Evolutionary conservation across 352 stramenopile genomes (phyloP), one percentile per base, ranked within the genome.

Genomic region (Globisporangium megalacanthum): DNA sequence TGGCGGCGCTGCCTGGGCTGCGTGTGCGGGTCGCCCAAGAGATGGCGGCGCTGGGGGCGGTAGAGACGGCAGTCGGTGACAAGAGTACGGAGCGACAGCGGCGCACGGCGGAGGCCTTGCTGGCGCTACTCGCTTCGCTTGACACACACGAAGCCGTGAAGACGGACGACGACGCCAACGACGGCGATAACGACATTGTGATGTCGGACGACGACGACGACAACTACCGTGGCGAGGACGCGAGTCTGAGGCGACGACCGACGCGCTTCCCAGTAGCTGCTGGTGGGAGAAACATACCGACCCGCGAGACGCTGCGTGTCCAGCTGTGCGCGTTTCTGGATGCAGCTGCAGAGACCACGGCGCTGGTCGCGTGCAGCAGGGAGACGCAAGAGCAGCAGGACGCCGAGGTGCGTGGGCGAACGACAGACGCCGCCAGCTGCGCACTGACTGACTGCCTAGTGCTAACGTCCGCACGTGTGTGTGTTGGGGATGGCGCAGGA

Each of bases 371-470:
- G 4, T 60, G 58, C 36, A 58, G 59, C 5, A 41, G 60, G 3
- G 61, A 61, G 1, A 63, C 67, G 41, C 83, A 92, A 50, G 79
- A 90, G n/a, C 81, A 94, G 42, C 81, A 94, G 49, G 83, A 94
- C 53, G 83, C 83, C 2, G 81, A 94, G 64, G 69, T 70, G 31
- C 13, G 14, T 15, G 15, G 49, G 31, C 19, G 7, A 8, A 52
- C 7, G 15, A 6, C 13, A 5, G 37, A 13, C 17, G 5, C 6
- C 6, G 13, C 22, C 29, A 10, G n/a, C 15, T 56, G 15, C 13
- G 33, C 39, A 6, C 49, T 54, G 31, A 25, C 25, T 29, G 25
- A 29, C 25, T 29, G 25, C 25, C 25, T 29, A 29, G 25, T 29
- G 25, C 25, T 29, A 29, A 29, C 25, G 45, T 14, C 20, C 4